These are phyloP conservation scores for Mortierella sp. DNA, from an alignment of 371 early-diverging fungal genomes.

Conservation along the genomic window DNA sequence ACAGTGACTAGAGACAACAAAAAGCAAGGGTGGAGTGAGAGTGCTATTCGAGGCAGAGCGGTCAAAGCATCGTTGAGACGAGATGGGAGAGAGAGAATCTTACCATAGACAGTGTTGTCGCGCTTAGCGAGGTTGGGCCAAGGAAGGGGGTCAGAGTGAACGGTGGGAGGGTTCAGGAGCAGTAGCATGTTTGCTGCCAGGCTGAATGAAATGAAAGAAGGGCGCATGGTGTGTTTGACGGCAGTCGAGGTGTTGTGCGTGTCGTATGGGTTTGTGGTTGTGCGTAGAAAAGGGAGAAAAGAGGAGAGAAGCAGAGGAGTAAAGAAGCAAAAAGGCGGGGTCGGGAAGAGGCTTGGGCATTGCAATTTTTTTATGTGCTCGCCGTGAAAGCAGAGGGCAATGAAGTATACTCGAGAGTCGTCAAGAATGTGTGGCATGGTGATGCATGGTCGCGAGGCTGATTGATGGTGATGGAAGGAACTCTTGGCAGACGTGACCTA, in stretches of 20 bases:
- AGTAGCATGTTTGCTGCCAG: background rate
- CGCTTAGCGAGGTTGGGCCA: background rate
- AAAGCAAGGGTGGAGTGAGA: background rate
- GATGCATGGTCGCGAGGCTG: conserved; percentile 6
- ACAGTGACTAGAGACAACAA: conserved; percentile 9
- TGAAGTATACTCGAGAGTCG: background rate
- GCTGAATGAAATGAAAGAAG: background rate
- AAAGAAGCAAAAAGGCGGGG: background rate
- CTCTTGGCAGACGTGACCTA: background rate
- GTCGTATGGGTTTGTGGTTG: background rate
- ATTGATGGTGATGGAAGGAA: background rate
- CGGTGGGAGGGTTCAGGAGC: background rate
- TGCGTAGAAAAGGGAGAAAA: background rate
- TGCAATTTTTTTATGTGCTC: background rate
- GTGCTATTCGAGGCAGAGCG: background rate
- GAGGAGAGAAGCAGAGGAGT: background rate
- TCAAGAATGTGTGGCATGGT: background rate
- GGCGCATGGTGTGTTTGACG: background rate
- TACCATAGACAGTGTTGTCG: conserved; percentile 20
- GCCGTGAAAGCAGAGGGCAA: background rate
- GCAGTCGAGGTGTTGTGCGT: background rate
- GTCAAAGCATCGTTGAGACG: background rate
- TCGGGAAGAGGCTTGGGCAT: background rate
- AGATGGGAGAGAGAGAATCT: too few species aligned
- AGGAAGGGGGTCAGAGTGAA: background rate